phyloP scores from a whole-genome alignment of 345 rosid species.

The Citrus hindsii region DNA sequence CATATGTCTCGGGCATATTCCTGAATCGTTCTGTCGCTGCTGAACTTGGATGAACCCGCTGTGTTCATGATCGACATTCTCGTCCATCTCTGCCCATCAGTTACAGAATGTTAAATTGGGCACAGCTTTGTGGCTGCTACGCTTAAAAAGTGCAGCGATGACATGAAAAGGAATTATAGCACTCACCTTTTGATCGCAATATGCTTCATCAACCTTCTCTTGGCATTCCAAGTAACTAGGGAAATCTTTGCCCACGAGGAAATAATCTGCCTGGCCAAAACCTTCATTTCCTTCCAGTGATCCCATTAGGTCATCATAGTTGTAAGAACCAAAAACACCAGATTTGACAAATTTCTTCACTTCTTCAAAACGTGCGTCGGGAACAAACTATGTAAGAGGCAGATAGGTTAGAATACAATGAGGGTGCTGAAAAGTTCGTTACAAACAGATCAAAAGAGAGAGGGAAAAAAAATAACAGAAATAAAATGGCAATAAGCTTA shows the following conservation, averaged over 20 bases:
- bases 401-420: not conserved
- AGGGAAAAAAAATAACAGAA: not conserved
- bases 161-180: not conserved
- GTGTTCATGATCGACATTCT: constrained; percentile 83
- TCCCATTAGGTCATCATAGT: constrained; percentile 61
- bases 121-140: too few relatives aligned
- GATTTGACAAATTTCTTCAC: constrained; percentile 60
- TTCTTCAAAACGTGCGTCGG: constrained; percentile 72
- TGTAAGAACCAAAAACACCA: constrained; percentile 61
- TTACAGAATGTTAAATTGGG: not conserved
- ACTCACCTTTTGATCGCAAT: constrained; percentile 59
- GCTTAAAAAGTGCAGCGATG: too few relatives aligned
- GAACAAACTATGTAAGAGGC: constrained; percentile 49
- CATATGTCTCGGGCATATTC: constrained; percentile 78
- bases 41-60: constrained; percentile 76
- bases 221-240: constrained; percentile 82
- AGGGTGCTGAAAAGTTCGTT: not conserved
- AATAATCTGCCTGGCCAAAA: constrained; percentile 74
- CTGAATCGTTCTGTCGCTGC: constrained; percentile 84
- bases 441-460: not conserved
- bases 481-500: constrained; percentile 18
- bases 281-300: constrained; percentile 87
- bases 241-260: constrained; percentile 87
- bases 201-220: constrained; percentile 69
- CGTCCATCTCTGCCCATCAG: constrained; percentile 60